These are phyloP conservation scores for Penicillium concentricum DNA, from an alignment of 2,329 filamentous ascomycete species.

Conservation along the genomic window DNA sequence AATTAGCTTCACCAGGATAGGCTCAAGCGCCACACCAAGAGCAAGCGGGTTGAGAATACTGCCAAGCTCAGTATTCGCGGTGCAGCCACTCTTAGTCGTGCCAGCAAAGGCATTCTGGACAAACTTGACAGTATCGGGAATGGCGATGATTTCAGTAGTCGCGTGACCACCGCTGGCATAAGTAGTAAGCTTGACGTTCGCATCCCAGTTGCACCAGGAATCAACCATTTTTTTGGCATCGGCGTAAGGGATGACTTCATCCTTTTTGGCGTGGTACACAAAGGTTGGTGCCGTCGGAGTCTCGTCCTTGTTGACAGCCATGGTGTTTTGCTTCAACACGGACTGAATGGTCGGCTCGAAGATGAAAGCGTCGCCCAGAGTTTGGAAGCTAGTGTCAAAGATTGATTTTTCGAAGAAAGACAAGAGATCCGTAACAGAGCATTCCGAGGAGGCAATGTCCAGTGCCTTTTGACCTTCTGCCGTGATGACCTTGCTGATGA, in stretches of 20 bases:
- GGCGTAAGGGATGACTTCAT: constrained; percentile 28
- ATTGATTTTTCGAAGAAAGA: constrained; percentile 22
- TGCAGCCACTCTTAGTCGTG: constrained; percentile 20
- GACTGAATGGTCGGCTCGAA: constrained; percentile 14
- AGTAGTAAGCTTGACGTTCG: constrained; percentile 26
- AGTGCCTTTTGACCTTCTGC: constrained; percentile 17
- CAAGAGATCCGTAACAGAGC: constrained; percentile 17
- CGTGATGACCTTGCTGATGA: constrained; percentile 22
- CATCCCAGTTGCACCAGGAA: constrained; percentile 25
- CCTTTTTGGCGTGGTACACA: constrained; percentile 26
- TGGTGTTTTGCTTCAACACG: constrained; percentile 16
- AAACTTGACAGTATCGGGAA: constrained; percentile 23
- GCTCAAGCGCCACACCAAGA: constrained; percentile 23
- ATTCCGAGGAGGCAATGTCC: constrained; percentile 16
- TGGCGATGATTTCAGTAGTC: constrained; percentile 23
- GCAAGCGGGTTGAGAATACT: constrained; percentile 23
- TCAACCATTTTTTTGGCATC: constrained; percentile 19
- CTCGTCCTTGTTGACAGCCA: constrained; percentile 22
- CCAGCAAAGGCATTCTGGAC: constrained; percentile 27
- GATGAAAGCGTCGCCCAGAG: constrained; percentile 15
- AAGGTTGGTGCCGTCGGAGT: constrained; percentile 27
- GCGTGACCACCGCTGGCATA: constrained; percentile 25
- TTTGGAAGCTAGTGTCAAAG: constrained; percentile 24
- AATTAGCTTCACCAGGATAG: constrained; percentile 21
- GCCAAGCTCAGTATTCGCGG: constrained; percentile 18